Conservation (phyloP, 371 early-diverging fungal genomes). For the Mucor velutinosus region DNA sequence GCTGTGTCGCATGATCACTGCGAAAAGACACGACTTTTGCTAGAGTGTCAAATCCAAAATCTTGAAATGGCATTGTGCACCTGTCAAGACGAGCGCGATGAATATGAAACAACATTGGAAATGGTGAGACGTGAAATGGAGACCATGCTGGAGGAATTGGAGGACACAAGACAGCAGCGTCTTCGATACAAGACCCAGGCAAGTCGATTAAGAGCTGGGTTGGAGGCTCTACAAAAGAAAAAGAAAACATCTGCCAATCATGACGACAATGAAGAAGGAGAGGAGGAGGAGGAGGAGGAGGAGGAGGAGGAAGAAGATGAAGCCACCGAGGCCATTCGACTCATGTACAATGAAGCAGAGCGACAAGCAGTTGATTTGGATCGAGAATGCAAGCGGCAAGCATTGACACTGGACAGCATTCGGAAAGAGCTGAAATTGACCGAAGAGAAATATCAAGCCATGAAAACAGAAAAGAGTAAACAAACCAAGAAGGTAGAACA, state of each 20-base stretch:
- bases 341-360: constrained; percentile 25
- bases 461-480: constrained; percentile 9
- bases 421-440: constrained; percentile 12
- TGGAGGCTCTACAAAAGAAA: constrained; percentile 18
- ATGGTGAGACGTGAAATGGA: constrained; percentile 29
- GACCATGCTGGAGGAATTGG: constrained; percentile 27
- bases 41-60: constrained; percentile 1
- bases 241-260: background rate
- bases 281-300: background rate
- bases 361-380: constrained; percentile 29
- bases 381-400: constrained; percentile 29
- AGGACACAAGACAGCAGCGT: constrained; percentile 23
- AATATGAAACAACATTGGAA: constrained; percentile 23
- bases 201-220: constrained; percentile 13
- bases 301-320: constrained; percentile 8
- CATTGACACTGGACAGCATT: constrained; percentile 15
- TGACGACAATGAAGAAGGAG: background rate
- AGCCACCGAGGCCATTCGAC: constrained; percentile 15
- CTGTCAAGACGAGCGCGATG: constrained; percentile 25
- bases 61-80: constrained; percentile 4
- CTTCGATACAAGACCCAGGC: constrained; percentile 23
- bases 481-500: constrained; percentile 6
- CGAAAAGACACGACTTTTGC: background rate
- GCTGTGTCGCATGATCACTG: background rate
- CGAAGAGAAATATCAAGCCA: constrained; percentile 11